A percentile compares a stretch with the other conserved stretches of the same genome.
phyloP scores from a whole-genome alignment of 2,329 filamentous ascomycete species.

The Penicillium sp. region DNA sequence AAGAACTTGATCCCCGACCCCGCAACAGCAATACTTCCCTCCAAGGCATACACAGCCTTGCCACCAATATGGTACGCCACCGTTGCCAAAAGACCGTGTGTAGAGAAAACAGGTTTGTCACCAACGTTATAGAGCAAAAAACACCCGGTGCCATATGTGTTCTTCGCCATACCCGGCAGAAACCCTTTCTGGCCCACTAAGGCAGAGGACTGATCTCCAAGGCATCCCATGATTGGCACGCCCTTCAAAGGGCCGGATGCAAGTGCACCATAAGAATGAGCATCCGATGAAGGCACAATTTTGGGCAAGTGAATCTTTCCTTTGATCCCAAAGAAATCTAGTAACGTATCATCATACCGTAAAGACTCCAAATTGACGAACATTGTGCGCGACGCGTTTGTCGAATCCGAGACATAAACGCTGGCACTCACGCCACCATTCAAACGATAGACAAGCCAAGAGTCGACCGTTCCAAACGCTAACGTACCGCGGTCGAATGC shows the following conservation, averaged over 20 bases:
- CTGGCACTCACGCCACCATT: conserved; percentile 66
- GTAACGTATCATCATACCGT: conserved; percentile 71
- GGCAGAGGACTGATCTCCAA: conserved; percentile 83
- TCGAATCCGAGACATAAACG: conserved; percentile 78
- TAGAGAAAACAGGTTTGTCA: conserved; percentile 78
- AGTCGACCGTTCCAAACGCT: conserved; percentile 82
- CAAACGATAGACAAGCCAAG: conserved; percentile 81
- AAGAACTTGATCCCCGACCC: conserved; percentile 77
- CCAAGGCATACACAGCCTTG: conserved; percentile 74
- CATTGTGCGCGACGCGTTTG: conserved; percentile 88
- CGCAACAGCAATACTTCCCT: conserved; percentile 79
- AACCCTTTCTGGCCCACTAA: conserved; percentile 85
- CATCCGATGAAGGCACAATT: conserved; percentile 76
- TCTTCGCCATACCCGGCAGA: conserved; percentile 77
- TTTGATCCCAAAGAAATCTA: conserved; percentile 77
- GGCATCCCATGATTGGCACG: conserved; percentile 71
- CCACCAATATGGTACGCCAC: conserved; percentile 81
- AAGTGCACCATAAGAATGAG: conserved; percentile 67
- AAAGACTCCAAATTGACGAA: conserved; percentile 83
- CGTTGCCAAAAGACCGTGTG: conserved; percentile 78
- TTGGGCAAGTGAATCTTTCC: conserved; percentile 70
- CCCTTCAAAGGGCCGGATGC: conserved; percentile 63
- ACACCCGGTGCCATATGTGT: conserved; percentile 86
- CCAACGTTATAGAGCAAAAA: conserved; percentile 90
- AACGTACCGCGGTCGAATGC: conserved; percentile 73